phyloP scores from a whole-genome alignment of 768 basidiomycete genomes.

The Roridomyces roridus region DNA sequence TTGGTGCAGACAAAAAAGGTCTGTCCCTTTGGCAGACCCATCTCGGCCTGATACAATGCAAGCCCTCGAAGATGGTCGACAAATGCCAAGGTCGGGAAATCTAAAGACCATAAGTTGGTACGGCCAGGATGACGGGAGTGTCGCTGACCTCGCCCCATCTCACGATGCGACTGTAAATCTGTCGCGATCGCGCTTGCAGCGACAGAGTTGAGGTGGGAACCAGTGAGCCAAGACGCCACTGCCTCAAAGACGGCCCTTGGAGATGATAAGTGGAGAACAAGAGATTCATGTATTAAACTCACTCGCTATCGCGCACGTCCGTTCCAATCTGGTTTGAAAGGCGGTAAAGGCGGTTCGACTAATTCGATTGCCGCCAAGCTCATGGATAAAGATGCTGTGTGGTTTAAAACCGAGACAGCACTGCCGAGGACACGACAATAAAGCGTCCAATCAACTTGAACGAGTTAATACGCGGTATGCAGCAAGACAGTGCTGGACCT shows the following conservation, averaged over 20 bases:
- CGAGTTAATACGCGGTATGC: slow-evolving; percentile 4
- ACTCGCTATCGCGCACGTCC: slow-evolving; percentile 48
- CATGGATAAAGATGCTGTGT: slow-evolving; percentile 34
- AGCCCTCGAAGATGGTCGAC: slow-evolving; percentile 55
- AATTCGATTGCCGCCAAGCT: slow-evolving; percentile 35
- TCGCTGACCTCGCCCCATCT: slow-evolving; percentile 51
- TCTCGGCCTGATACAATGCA: slow-evolving; percentile 38
- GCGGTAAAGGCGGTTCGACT: slow-evolving; percentile 35
- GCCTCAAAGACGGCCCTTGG: slow-evolving; percentile 49
- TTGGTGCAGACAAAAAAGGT: slow-evolving; percentile 35
- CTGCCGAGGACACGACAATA: slow-evolving; percentile 52
- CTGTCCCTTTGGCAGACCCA: slow-evolving; percentile 9
- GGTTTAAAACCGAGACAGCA: slow-evolving; percentile 47
- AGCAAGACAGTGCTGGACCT: slow-evolving; percentile 29
- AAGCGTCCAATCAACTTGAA: slow-evolving; percentile 62
- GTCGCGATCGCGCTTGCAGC: slow-evolving; percentile 40
- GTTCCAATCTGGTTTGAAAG: slow-evolving; percentile 35
- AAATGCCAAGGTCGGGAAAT: slow-evolving; percentile 55
- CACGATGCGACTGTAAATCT: slow-evolving; percentile 50
- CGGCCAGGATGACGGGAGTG: background rate
- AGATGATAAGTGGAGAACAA: background rate
- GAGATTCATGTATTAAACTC: slow-evolving; percentile 25
- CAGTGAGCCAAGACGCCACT: slow-evolving; percentile 47
- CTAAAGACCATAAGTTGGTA: slow-evolving; percentile 32
- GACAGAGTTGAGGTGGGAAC: slow-evolving; percentile 26